These are phyloP conservation scores for Coemansia sp. DNA, from an alignment of 192 early-diverging fungal genomes.

Conservation along the genomic window DNA sequence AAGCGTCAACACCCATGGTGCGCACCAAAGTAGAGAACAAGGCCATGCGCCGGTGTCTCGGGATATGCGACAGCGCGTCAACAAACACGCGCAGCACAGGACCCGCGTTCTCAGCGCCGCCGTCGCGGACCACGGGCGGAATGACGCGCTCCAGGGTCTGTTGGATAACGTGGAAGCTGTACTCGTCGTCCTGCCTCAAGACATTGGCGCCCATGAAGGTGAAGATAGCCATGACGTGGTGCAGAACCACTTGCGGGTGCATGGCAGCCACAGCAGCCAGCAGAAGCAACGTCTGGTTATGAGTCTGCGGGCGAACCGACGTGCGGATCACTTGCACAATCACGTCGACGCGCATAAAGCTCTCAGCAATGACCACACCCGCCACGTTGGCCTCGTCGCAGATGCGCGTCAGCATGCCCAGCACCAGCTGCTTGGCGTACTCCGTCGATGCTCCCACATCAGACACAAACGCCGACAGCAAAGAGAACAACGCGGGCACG, in stretches of 20 bases:
- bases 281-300: slow-evolving; percentile 82
- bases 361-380: slow-evolving; percentile 45
- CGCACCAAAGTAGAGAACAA: slow-evolving; percentile 80
- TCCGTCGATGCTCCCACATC: slow-evolving; percentile 62
- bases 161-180: slow-evolving; percentile 93
- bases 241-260: slow-evolving; percentile 80
- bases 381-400: slow-evolving; percentile 37
- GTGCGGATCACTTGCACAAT: slow-evolving; percentile 85
- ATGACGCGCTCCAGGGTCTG: slow-evolving; percentile 84
- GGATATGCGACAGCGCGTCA: slow-evolving; percentile 87
- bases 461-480: slow-evolving; percentile 65
- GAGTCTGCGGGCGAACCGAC: slow-evolving; percentile 92
- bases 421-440: slow-evolving; percentile 84
- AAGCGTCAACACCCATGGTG: slow-evolving; percentile 75
- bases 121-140: slow-evolving; percentile 63
- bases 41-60: slow-evolving; percentile 83
- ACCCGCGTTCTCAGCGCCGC: slow-evolving; percentile 56
- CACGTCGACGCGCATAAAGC: slow-evolving; percentile 75
- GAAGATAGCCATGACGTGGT: slow-evolving; percentile 95
- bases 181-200: slow-evolving; percentile 93
- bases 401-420: slow-evolving; percentile 63
- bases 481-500: slow-evolving; percentile 68
- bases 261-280: slow-evolving; percentile 81
- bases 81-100: slow-evolving; percentile 88
- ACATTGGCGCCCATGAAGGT: slow-evolving; percentile 98